phyloP scores from a whole-genome alignment of 169 alveolate species.

The Sarcocystis neurona region DNA sequence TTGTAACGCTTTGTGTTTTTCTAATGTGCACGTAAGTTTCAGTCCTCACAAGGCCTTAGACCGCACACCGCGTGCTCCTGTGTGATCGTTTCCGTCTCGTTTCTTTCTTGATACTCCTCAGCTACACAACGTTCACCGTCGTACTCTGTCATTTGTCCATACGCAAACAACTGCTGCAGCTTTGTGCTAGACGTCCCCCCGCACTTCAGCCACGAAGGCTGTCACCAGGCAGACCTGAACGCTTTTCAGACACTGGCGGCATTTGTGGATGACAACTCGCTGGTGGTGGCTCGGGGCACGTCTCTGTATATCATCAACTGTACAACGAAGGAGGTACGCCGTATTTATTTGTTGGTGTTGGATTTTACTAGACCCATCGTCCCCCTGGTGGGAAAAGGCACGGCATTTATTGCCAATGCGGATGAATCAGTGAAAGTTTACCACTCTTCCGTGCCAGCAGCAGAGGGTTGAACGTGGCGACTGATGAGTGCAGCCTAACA shows the following conservation, averaged over 20 bases:
- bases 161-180: no score
- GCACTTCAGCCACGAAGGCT: neutral
- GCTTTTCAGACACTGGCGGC: neutral
- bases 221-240: neutral
- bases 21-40: neutral
- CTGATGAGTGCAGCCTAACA: no score
- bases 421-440: no score
- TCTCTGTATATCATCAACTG: neutral
- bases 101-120: neutral
- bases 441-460: no score
- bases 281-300: neutral
- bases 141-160: no score
- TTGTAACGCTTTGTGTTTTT: neutral
- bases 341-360: no score
- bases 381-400: no score
- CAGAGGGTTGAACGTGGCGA: no score
- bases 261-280: neutral
- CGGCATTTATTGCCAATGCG: no score
- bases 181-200: slow-evolving; percentile 18
- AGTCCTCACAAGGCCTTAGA: neutral
- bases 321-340: neutral
- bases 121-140: no score
- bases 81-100: neutral
- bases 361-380: no score
- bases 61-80: neutral